Evolutionary conservation across 208 protist genomes (phyloP), one percentile per base, ranked within the genome.

Genomic region (Trypanosomatidae sp.): DNA sequence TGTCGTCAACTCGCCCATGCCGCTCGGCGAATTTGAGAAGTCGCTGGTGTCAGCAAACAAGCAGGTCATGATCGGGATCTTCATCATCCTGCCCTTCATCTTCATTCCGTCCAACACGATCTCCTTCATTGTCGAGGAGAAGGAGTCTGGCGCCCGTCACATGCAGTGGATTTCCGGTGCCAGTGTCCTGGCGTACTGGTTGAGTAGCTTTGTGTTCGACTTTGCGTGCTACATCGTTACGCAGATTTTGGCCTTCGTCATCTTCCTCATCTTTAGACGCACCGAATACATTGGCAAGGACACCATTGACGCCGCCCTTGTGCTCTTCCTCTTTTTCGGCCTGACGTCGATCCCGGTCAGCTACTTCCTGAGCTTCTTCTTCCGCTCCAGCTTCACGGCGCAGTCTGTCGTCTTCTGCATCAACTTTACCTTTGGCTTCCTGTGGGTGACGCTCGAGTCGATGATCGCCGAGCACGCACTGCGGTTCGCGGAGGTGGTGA

Each of bases 331-430:
- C 7, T 78, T 89, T 53, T 97, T 86, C 74, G 90, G 90, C 22
- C 47, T 91, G 19, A 76, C 86, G 28, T 87, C 85, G 36, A 89
- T 97, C 75, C 74, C 87, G 15, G 82, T 89, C 53, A 85, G 73
- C 60, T 97, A 97, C 73, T 70, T 91, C 56, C 30, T 95, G 47
- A 93, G 87, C 74, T 95, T 95, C 76, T 85, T 94, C 75, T 95
- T 96, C 84, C 81, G 77, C 55, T 90, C 82, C 25, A 77, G 88
- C 44, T 90, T 90, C 69, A 71, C 80, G 22, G 91, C 90, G 47
- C 90, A 97, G 69, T 93, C 84, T 62, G 79, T 87, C 46, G 82
- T 94, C 44, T 87, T 97, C 60, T 79, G 93, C 64, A 75, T 91
- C 65, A 97, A 94, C 81, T 93, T 97, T 69, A 76, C 88, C 41